Evolutionary conservation across 805 yeast genomes (phyloP).

Genomic region (Candida vaughaniae): DNA sequence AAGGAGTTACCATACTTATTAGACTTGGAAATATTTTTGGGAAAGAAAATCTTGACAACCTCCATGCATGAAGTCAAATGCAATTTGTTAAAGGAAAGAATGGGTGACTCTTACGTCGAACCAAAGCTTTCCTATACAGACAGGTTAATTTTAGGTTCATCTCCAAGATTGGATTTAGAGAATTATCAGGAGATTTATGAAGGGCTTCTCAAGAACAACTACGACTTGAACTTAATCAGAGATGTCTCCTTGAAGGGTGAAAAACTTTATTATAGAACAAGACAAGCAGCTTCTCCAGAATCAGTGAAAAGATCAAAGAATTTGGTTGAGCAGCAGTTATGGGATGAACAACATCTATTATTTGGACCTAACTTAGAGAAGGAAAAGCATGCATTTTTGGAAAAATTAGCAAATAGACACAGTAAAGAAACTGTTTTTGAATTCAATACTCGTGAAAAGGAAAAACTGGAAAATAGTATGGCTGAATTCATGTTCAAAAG

Average conservation of each 20-base stretch:
- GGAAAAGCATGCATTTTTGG: conserved; percentile 72
- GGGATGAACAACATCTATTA: conserved; percentile 86
- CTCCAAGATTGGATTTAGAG: conserved; percentile 75
- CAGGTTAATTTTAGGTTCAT: conserved; percentile 77
- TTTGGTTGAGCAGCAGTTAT: conserved; percentile 60
- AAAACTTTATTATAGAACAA: conserved; percentile 77
- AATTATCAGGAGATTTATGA: conserved; percentile 69
- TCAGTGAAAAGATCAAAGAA: conserved; percentile 86
- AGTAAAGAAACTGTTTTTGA: conserved; percentile 93
- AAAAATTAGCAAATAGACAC: conserved; percentile 63
- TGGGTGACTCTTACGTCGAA: conserved; percentile 42
- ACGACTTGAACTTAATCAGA: conserved; percentile 62
- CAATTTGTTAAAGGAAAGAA: conserved; percentile 45
- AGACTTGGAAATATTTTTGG: conserved; percentile 87
- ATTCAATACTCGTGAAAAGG: conserved; percentile 52
- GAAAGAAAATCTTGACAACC: conserved; percentile 72
- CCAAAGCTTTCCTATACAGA: conserved; percentile 71
- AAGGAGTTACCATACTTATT: conserved; percentile 85
- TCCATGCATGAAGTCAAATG: conserved; percentile 65
- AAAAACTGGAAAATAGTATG: conserved; percentile 57
- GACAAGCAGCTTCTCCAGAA: conserved; percentile 82
- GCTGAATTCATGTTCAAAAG: conserved; percentile 83
- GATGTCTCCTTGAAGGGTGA: conserved; percentile 87
- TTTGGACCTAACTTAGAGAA: conserved; percentile 75
- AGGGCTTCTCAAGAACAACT: conserved; percentile 56